phyloP scores from a whole-genome alignment of 148 eudicot species.

The Rhododendron ferrugineum region DNA sequence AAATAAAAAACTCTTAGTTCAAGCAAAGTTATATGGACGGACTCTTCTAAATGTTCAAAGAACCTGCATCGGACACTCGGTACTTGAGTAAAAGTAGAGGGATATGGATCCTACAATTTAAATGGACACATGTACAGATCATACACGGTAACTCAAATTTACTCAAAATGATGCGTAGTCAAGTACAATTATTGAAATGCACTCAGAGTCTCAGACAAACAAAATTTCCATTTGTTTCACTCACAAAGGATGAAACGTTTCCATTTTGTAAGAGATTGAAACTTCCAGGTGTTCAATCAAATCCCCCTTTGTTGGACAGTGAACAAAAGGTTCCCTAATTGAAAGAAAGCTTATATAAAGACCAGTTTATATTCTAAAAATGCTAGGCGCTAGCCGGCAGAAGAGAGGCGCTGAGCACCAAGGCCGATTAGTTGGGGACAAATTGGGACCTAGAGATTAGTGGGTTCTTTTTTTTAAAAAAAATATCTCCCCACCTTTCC shows the following conservation, averaged over 20 bases:
- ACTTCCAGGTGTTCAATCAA: neutral
- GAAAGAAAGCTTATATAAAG: neutral
- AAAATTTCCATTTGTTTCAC: neutral
- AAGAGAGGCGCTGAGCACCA: no score
- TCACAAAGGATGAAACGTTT: neutral
- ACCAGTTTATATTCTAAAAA: neutral
- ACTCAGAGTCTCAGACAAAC: neutral
- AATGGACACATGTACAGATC: neutral
- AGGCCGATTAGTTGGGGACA: no score
- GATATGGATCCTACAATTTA: neutral
- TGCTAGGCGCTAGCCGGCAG: no score
- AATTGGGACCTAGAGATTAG: no score
- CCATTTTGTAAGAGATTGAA: neutral
- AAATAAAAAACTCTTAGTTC: neutral
- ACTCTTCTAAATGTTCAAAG: neutral
- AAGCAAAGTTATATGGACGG: neutral
- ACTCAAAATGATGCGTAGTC: neutral
- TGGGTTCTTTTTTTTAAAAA: fast-evolving
- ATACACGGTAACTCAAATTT: neutral
- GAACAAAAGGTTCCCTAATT: neutral
- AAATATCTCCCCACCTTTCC: no score
- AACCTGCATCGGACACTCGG: neutral
- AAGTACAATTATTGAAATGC: neutral
- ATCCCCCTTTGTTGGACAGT: neutral
- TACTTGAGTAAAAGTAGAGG: neutral